Evolutionary conservation across 2,329 filamentous ascomycete genomes (phyloP).

Genomic region (Paradendryphiella salina): DNA sequence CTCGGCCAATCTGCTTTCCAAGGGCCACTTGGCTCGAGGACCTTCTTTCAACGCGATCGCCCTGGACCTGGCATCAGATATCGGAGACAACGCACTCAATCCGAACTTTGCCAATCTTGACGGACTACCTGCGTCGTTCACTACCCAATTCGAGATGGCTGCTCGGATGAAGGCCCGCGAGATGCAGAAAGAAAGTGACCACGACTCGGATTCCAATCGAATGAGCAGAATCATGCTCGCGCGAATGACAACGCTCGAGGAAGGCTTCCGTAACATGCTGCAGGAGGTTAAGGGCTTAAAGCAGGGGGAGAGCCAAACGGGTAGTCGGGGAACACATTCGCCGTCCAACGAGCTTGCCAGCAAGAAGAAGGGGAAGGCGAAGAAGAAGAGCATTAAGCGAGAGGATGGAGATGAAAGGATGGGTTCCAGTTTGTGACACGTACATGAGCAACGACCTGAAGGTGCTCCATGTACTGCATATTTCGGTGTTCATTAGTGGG

Average conservation of each 20-base stretch:
- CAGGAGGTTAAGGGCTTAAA: slow-evolving; percentile 73
- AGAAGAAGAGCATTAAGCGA: slow-evolving; percentile 33
- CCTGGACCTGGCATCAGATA: slow-evolving; percentile 73
- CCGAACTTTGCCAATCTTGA: slow-evolving; percentile 64
- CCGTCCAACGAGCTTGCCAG: slow-evolving; percentile 30
- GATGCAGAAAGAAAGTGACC: slow-evolving; percentile 29
- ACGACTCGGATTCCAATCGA: slow-evolving; percentile 41
- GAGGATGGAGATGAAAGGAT: slow-evolving; percentile 26
- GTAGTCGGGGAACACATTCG: slow-evolving; percentile 34
- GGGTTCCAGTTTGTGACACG: slow-evolving; percentile 33
- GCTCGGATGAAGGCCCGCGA: slow-evolving; percentile 32
- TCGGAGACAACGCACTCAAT: slow-evolving; percentile 64
- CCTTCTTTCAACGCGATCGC: slow-evolving; percentile 66
- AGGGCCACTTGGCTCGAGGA: slow-evolving; percentile 52
- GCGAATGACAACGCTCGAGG: slow-evolving; percentile 89
- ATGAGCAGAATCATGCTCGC: slow-evolving; percentile 78
- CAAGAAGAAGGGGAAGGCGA: slow-evolving; percentile 39
- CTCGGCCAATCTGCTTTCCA: slow-evolving; percentile 58
- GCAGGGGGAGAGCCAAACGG: slow-evolving; percentile 39
- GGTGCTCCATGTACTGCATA: slow-evolving; percentile 7
- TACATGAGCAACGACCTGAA: background rate
- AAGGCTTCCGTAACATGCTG: slow-evolving; percentile 85
- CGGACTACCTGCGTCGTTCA: slow-evolving; percentile 73
- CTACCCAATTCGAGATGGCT: slow-evolving; percentile 62
- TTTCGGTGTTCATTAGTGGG: slow-evolving; percentile 3